Conservation (phyloP, 1,284 basidiomycete species). For the Ceratobasidium sp. region DNA sequence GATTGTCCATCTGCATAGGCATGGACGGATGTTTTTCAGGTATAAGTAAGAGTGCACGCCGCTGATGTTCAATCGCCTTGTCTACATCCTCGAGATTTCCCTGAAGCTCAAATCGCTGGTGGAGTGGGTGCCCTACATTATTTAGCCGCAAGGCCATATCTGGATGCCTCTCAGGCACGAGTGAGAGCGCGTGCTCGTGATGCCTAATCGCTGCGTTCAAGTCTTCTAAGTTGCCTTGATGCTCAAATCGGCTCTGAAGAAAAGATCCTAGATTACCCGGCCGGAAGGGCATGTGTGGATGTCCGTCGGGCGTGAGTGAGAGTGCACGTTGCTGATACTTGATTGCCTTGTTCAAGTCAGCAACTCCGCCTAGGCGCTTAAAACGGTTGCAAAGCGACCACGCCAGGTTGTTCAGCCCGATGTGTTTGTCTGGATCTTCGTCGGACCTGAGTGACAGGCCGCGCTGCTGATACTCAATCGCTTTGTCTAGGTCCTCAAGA, state of each 20-base stretch:
- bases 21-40: neutral
- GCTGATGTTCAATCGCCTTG: neutral
- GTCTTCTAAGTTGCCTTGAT: neutral
- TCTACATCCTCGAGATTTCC: neutral
- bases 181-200: neutral
- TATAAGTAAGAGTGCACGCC: neutral
- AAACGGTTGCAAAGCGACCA: neutral
- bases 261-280: neutral
- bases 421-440: neutral
- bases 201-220: neutral
- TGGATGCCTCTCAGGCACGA: neutral
- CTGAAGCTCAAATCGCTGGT: neutral
- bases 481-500: neutral
- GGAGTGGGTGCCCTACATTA: neutral
- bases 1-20: neutral
- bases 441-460: neutral
- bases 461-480: neutral
- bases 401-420: neutral
- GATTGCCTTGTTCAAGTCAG: neutral
- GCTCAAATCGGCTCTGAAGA: neutral
- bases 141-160: neutral
- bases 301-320: neutral
- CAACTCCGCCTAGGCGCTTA: neutral
- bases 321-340: neutral
- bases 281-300: neutral